These are phyloP conservation scores for Microcyclospora pomicola DNA, from an alignment of 2,329 filamentous ascomycete genomes.

Conservation along the genomic window DNA sequence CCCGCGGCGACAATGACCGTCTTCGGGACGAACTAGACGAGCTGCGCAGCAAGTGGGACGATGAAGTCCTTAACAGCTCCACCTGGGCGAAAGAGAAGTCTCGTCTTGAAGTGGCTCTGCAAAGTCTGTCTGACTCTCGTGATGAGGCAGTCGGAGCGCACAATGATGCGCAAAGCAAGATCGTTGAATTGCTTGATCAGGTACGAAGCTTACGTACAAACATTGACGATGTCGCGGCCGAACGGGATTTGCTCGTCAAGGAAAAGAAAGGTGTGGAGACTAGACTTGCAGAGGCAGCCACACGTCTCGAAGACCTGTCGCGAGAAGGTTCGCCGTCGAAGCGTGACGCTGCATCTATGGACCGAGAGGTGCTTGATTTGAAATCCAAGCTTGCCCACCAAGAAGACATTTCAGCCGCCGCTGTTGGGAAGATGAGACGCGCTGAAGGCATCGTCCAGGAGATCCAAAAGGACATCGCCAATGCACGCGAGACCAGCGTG, in stretches of 20 bases:
- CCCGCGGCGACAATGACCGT: constrained; percentile 69
- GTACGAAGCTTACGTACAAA: constrained; percentile 71
- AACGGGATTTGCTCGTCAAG: constrained; percentile 69
- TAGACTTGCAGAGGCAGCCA: constrained; percentile 72
- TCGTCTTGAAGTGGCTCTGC: constrained; percentile 74
- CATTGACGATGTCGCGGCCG: constrained; percentile 72
- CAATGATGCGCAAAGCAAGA: constrained; percentile 86
- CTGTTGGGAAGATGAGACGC: constrained; percentile 92
- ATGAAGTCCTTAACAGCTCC: constrained; percentile 92
- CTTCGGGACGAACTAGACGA: constrained; percentile 94
- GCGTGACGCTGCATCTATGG: constrained; percentile 75
- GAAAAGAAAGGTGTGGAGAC: constrained; percentile 85
- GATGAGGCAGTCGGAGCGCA: constrained; percentile 89
- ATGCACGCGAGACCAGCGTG: constrained; percentile 68
- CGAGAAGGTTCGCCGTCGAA: constrained; percentile 73
- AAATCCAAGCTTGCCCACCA: constrained; percentile 82
- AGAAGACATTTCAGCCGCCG: constrained; percentile 80
- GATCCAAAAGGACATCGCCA: constrained; percentile 81
- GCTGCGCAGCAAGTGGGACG: constrained; percentile 90
- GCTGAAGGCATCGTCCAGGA: constrained; percentile 78
- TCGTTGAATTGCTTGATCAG: constrained; percentile 79
- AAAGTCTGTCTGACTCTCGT: constrained; percentile 77
- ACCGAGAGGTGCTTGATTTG: constrained; percentile 78
- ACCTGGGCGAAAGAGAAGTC: constrained; percentile 98
- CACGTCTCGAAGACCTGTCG: constrained; percentile 68